Base-by-base conservation (phyloP, 2,329 filamentous ascomycete species). In the Bisporella sp. region DNA sequence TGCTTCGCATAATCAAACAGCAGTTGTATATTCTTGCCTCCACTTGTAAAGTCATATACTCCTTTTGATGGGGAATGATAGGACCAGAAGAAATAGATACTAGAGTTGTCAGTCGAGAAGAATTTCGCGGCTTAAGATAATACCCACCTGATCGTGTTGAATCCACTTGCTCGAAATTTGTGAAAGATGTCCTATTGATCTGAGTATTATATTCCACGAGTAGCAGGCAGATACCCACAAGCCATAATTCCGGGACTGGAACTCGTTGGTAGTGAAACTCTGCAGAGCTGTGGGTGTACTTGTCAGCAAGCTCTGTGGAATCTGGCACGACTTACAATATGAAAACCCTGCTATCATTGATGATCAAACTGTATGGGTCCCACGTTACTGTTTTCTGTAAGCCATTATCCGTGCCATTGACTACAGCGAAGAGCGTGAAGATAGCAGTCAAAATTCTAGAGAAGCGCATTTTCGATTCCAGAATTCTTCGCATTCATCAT, bases 211-310 rank as follows among this genome's bases (percentile, higher is more conserved):
- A 33, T 13, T 30, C 32, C 46, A 28, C 31, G 13, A 29, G 35
- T 5, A 12, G 12, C 31, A 31, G 4, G 28, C 21, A 21, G 21
- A 21, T 21, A 61, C 60, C 45, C 51, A 68, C 64, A 28, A 65
- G 59, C 73, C 76, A 79, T 30, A 79, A 56, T 47, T 77, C 76
- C 1, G 75, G 76, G 0, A 78, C 73, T 1, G 75, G 76, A 33
- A 79, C 67, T 3, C 76, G 68, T 54, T 72, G 69, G 50, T 78
- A 78, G 54, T 78, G 76, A 41, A 79, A 78, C 54, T 79, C 75
- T 29, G 51, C 57, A 51, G 62, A 53, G 50, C 59, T 61, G 46
- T 41, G 44, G 48, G 41, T 28, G 42, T 31, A 52, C 45, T 47
- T 50, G 46, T 40, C 6, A 47, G n/a, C 47, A 52, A 46, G 32